These are phyloP conservation scores for Odonthalia washingtoniensis DNA, from an alignment of 31 red algal species.

Conservation along the genomic window DNA sequence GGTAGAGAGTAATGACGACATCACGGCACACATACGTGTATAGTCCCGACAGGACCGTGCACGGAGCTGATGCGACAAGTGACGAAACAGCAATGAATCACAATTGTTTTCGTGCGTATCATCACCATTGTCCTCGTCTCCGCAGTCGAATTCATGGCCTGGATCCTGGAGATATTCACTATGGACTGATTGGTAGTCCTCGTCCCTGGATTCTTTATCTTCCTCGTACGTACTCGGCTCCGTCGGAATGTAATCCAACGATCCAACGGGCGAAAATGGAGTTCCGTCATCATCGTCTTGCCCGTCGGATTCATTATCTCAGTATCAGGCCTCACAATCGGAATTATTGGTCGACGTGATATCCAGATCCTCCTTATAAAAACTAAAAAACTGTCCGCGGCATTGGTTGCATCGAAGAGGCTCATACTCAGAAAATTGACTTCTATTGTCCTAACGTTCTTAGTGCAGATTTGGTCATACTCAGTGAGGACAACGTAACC, in stretches of 20 bases:
- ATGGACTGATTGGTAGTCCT: not conserved
- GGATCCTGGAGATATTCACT: not conserved
- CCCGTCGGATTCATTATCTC: too few relatives aligned
- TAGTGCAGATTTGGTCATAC: not conserved
- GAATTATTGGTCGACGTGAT: not conserved
- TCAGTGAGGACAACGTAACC: too few relatives aligned
- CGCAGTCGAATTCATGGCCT: too few relatives aligned
- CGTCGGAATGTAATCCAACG: too few relatives aligned
- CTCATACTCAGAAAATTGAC: not conserved
- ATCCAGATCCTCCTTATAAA: not conserved
- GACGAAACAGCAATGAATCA: not conserved
- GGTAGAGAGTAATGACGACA: not conserved
- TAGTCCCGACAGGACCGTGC: not conserved
- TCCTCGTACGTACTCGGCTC: not conserved
- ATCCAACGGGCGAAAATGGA: too few relatives aligned
- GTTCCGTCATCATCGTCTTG: too few relatives aligned
- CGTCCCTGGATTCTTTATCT: not conserved
- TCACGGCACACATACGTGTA: not conserved
- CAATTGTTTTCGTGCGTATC: not conserved
- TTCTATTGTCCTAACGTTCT: not conserved
- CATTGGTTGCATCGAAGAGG: not conserved
- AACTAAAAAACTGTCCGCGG: not conserved
- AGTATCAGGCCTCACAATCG: not conserved
- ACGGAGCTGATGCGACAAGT: not conserved
- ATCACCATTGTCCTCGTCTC: slow-evolving; percentile 16